Evolutionary conservation across 306 rosid species (phyloP).

Genomic region (Lathyrus oleraceus): DNA sequence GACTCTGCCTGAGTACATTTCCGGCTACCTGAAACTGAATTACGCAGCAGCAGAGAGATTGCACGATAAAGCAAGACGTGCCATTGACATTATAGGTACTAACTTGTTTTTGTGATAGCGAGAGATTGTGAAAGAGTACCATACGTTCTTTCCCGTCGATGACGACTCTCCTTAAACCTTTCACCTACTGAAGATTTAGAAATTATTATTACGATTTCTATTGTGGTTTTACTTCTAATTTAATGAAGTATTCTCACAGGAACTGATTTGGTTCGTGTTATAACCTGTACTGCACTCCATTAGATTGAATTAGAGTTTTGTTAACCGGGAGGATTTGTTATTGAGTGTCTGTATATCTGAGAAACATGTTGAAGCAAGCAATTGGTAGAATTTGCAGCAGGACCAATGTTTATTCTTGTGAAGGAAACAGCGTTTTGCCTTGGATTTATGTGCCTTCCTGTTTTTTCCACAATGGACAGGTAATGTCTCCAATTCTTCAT

Average conservation of each 20-base stretch:
- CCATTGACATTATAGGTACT: no score
- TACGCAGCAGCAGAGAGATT: no score
- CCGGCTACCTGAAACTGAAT: no score
- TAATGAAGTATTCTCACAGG: background rate
- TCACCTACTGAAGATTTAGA: background rate
- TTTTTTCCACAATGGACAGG: conserved; percentile 64
- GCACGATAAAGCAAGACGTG: no score
- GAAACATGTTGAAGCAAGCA: conserved; percentile 65
- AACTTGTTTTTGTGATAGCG: no score
- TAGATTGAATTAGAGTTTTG: conserved; percentile 3
- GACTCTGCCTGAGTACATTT: no score
- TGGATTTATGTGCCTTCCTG: conserved; percentile 51
- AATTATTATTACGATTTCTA: background rate
- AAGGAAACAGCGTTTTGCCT: conserved; percentile 47
- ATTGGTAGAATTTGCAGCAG: conserved; percentile 49
- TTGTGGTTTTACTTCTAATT: conserved; percentile 9
- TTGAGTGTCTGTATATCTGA: background rate
- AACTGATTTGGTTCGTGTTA: background rate
- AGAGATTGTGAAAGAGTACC: no score
- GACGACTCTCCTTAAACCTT: background rate
- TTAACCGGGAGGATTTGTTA: conserved; percentile 12
- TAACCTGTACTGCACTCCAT: background rate
- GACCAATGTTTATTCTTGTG: conserved; percentile 42
- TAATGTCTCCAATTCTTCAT: conserved; percentile 32
- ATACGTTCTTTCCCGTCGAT: no score